These are phyloP conservation scores for Macrophomina tecta DNA, from an alignment of 2,329 filamentous ascomycete genomes.

Conservation along the genomic window DNA sequence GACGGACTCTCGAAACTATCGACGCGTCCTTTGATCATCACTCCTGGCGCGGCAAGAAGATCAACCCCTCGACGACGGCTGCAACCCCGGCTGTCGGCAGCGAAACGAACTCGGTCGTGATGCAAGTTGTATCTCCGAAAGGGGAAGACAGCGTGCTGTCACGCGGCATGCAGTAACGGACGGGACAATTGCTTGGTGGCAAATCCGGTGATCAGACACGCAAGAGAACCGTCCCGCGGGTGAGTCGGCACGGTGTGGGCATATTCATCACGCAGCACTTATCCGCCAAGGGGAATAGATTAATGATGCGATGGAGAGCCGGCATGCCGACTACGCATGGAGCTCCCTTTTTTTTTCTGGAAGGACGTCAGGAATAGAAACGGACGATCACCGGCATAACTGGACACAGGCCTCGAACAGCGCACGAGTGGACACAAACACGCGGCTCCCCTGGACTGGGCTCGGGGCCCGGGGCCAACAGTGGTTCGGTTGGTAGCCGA, in stretches of 20 bases:
- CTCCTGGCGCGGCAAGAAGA: constrained; percentile 19
- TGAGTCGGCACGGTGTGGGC: not conserved
- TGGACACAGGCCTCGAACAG: not conserved
- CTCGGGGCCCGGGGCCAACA: not conserved
- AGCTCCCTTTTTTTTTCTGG: not conserved
- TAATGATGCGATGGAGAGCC: constrained; percentile 5
- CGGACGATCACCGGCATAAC: constrained; percentile 12
- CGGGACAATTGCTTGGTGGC: not conserved
- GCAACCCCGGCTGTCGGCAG: not conserved
- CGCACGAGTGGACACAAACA: not conserved
- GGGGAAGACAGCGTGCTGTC: not conserved
- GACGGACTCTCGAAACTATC: constrained; percentile 57
- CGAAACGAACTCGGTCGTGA: constrained; percentile 12
- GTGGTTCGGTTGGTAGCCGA: not conserved
- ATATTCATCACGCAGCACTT: not conserved
- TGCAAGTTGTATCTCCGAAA: constrained; percentile 3
- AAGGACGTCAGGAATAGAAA: constrained; percentile 1
- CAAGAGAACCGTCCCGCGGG: constrained; percentile 6
- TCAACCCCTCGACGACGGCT: not conserved
- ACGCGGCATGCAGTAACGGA: not conserved
- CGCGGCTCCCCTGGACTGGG: not conserved
- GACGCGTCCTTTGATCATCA: constrained; percentile 53
- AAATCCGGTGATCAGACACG: not conserved
- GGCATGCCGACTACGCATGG: not conserved
- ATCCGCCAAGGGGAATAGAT: not conserved